Evolutionary conservation across 179 eudicot genomes (phyloP).

Genomic region (Beta corolliflora): DNA sequence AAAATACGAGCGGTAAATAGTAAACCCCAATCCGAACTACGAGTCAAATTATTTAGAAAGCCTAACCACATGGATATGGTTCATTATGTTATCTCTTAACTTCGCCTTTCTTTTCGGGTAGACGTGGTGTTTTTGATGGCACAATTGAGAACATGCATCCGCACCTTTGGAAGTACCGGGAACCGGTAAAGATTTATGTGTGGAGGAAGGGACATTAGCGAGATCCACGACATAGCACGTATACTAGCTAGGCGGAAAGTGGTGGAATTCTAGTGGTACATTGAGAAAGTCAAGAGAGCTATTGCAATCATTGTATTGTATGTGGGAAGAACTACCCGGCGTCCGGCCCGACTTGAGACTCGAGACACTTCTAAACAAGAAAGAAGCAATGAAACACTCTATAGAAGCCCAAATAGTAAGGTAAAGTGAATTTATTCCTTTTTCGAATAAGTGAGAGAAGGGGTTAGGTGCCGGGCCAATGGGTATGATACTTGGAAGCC

Average conservation of each 20-base stretch:
- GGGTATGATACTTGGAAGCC: not conserved
- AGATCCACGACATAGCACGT: too few relatives aligned
- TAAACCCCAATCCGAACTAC: too few relatives aligned
- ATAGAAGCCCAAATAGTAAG: constrained; percentile 80
- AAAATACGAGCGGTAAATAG: too few relatives aligned
- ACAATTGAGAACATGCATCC: too few relatives aligned
- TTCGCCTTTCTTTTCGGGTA: too few relatives aligned
- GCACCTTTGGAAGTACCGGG: too few relatives aligned
- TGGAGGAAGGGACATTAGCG: too few relatives aligned
- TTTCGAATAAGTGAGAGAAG: not conserved
- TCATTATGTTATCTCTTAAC: too few relatives aligned
- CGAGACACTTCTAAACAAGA: constrained; percentile 75
- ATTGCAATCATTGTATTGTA: constrained; percentile 84
- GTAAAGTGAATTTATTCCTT: constrained; percentile 35
- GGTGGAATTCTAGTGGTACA: constrained; percentile 89
- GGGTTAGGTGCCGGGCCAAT: not conserved
- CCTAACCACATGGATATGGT: too few relatives aligned
- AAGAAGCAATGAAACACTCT: constrained; percentile 87
- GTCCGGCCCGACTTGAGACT: constrained; percentile 89
- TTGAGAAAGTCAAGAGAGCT: constrained; percentile 79
- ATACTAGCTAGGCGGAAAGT: constrained; percentile 90
- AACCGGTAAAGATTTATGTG: too few relatives aligned
- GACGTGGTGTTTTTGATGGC: too few relatives aligned
- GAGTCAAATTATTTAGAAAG: too few relatives aligned
- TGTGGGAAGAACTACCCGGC: constrained; percentile 92